Base-by-base conservation (phyloP, 768 basidiomycete genomes). In the Collybia sp. region DNA sequence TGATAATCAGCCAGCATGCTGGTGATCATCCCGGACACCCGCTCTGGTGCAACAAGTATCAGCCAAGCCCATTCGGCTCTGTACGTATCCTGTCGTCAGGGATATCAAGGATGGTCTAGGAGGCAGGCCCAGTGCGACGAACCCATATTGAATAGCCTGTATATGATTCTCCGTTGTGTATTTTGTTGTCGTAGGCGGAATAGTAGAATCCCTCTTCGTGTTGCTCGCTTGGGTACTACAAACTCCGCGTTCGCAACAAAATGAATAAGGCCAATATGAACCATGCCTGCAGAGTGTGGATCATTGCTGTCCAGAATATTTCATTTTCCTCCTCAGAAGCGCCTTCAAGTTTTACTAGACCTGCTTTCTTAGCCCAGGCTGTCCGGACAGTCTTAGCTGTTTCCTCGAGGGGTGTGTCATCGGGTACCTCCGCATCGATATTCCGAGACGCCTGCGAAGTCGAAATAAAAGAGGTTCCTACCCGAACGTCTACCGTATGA, bases 141-240 rank as follows among this genome's bases (percentile, higher is more conserved):
- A 85, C 83, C 86, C 86, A 88, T 49, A 81, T 86, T 0, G 86
- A 88, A 57, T 90, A 90, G 0, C 87, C 88, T 0, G 81, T 86
- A 53, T 90, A 90, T 0, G 85, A 88, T n/a, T 68, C 50, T n/a
- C 49, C 51, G 20, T 73, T 58, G 41, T 88, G 84, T 0, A 90
- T 63, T 5, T 62, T 48, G 43, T 85, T 78, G 45, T 87, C 82
- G 48, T 91, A 90, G 1, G 79, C 89, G 5, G 88, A 90, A 60
- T 85, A 92, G 60, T 91, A 90, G 6, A 55, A 58, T 3, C 76
- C 77, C 33, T 73, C 66, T 58, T 91, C 88, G 50, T 74, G 69
- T 48, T 85, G 78, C 56, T 90, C 87, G 53, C 83, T 85, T 0
- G 89, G 89, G 52, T 88, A 90, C 79, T 90, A 61, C 0, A 56